Percentiles rank a stretch among this genome's conserved stretches.
These are phyloP conservation scores for Cyberlindnera suaveolens DNA, from an alignment of 805 yeast species.

Conservation along the genomic window DNA sequence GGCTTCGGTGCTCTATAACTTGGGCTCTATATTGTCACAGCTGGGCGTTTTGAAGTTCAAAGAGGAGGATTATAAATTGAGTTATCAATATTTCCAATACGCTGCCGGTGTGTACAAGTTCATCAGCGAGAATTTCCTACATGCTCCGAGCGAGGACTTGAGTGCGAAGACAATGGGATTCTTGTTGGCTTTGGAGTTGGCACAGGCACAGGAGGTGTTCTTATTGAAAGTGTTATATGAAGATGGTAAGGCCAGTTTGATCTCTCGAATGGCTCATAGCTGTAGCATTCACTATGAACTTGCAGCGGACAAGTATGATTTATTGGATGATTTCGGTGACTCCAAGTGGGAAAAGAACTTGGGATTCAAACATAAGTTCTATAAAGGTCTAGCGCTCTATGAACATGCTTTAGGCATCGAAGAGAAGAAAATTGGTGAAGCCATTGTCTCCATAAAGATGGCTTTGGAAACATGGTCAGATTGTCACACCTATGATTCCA, in stretches of 20 bases:
- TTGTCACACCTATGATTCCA: slow-evolving; percentile 27
- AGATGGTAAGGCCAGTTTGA: slow-evolving; percentile 41
- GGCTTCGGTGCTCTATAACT: slow-evolving; percentile 74
- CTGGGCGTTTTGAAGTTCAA: slow-evolving; percentile 35
- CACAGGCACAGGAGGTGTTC: slow-evolving; percentile 88
- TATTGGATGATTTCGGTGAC: slow-evolving; percentile 31
- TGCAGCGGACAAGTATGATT: slow-evolving; percentile 35
- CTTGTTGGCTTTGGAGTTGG: slow-evolving; percentile 59
- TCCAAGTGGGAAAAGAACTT: slow-evolving; percentile 47
- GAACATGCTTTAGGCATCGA: slow-evolving; percentile 53
- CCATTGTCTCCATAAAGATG: slow-evolving; percentile 56
- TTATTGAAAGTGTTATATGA: slow-evolving; percentile 50
- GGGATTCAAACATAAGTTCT: slow-evolving; percentile 48
- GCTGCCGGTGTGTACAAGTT: slow-evolving; percentile 75
- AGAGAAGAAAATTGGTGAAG: slow-evolving; percentile 62
- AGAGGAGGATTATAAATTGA: slow-evolving; percentile 45
- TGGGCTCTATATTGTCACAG: slow-evolving; percentile 57
- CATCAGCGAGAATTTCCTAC: slow-evolving; percentile 73
- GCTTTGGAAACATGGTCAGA: slow-evolving; percentile 38
- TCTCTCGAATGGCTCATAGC: slow-evolving; percentile 69
- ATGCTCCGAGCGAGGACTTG: slow-evolving; percentile 82
- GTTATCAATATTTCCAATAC: slow-evolving; percentile 58
- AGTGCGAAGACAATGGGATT: slow-evolving; percentile 62
- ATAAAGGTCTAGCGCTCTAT: slow-evolving; percentile 53
- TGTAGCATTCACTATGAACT: slow-evolving; percentile 50